phyloP scores from a whole-genome alignment of 2,329 filamentous ascomycete species.

The Fusarium tupiense region DNA sequence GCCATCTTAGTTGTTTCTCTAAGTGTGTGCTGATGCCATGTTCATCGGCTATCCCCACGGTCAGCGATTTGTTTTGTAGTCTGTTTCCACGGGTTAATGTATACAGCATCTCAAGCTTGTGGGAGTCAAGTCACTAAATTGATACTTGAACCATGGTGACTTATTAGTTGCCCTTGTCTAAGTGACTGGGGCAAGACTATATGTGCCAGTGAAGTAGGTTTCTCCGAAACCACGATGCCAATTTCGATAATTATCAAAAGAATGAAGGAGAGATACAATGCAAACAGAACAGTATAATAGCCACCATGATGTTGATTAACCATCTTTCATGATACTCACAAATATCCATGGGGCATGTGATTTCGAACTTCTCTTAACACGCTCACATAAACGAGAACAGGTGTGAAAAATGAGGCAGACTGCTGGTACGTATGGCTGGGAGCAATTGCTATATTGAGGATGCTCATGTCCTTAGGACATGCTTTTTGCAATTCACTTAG shows the following conservation, averaged over 20 bases:
- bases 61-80: background rate
- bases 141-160: background rate
- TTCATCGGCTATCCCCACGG: background rate
- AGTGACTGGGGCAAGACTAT: background rate
- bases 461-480: too few relatives aligned
- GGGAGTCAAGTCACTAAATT: too few relatives aligned
- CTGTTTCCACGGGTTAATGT: too few relatives aligned
- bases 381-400: background rate
- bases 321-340: background rate
- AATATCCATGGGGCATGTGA: background rate
- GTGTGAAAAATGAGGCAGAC: background rate
- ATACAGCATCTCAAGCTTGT: background rate
- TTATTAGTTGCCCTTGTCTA: background rate
- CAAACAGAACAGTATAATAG: background rate
- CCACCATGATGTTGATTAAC: background rate
- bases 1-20: background rate
- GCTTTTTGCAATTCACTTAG: background rate
- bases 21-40: background rate
- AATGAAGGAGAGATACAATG: background rate
- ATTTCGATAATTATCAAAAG: background rate
- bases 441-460: background rate
- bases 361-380: background rate
- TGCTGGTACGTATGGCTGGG: background rate
- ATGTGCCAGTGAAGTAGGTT: too few relatives aligned
- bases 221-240: fast-evolving